Evolutionary conservation across 768 basidiomycete genomes (phyloP).

Genomic region (Trametes elegans): DNA sequence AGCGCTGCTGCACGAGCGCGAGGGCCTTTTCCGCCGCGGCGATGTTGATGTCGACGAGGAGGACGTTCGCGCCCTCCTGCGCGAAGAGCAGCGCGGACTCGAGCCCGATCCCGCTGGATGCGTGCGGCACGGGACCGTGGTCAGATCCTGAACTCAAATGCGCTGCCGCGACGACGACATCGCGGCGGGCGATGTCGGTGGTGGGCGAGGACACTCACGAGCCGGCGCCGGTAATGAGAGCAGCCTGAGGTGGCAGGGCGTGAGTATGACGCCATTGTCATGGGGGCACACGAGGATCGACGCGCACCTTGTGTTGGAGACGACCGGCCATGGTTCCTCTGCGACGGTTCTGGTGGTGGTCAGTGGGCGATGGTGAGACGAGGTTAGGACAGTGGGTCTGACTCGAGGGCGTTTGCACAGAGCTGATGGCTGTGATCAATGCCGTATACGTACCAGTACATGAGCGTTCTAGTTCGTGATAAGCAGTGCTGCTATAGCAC

Average conservation of each 20-base stretch:
- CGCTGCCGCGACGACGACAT: no score
- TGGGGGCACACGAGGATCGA: not conserved
- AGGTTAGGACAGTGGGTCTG: not conserved
- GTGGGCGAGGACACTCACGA: conserved; percentile 38
- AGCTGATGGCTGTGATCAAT: no score
- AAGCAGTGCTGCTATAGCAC: not conserved
- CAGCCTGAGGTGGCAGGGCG: conserved; percentile 16
- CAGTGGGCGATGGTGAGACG: not conserved
- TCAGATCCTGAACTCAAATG: no score
- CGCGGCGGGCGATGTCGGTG: no score
- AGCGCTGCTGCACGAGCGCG: conserved; percentile 59
- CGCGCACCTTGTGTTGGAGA: conserved; percentile 33
- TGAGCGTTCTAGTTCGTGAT: no score
- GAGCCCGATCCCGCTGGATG: conserved; percentile 86
- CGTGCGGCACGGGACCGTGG: no score
- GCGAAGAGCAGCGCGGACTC: conserved; percentile 96
- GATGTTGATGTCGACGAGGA: conserved; percentile 87
- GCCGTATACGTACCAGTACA: no score
- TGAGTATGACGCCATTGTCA: not conserved
- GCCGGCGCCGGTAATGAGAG: conserved; percentile 53
- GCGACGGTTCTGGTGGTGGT: not conserved
- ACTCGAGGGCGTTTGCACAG: no score
- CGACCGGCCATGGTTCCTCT: conserved; percentile 31
- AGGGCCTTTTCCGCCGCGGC: conserved; percentile 68
- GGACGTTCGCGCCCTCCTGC: conserved; percentile 86